Evolutionary conservation across 2,329 filamentous ascomycete species (phyloP).

Genomic region (Penicillium sp.): DNA sequence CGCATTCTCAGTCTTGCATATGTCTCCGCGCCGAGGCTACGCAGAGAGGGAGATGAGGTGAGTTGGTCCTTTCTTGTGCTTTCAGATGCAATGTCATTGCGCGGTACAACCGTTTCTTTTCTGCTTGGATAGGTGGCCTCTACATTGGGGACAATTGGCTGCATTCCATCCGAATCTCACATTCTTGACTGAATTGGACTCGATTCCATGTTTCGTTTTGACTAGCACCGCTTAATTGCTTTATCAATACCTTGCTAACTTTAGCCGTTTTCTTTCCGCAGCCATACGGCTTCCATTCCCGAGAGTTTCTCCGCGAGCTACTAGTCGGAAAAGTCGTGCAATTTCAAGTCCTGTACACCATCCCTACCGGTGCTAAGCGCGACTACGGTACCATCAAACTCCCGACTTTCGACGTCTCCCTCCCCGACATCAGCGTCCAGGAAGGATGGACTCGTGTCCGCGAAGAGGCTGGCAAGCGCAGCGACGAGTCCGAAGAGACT

Average conservation of each 20-base stretch:
- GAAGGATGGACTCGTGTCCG: conserved; percentile 89
- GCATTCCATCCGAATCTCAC: too few relatives aligned
- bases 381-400: conserved; percentile 79
- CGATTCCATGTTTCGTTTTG: too few relatives aligned
- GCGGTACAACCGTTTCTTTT: too few relatives aligned
- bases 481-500: conserved; percentile 74
- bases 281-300: conserved; percentile 84
- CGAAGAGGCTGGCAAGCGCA: conserved; percentile 77
- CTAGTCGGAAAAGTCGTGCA: conserved; percentile 78
- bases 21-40: conserved; percentile 77
- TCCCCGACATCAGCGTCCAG: conserved; percentile 76
- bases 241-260: too few relatives aligned
- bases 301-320: conserved; percentile 78
- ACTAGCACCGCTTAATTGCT: too few relatives aligned
- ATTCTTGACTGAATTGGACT: not conserved
- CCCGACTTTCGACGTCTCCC: conserved; percentile 56
- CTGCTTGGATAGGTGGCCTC: too few relatives aligned
- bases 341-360: conserved; percentile 76
- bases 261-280: too few relatives aligned
- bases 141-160: too few relatives aligned
- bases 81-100: too few relatives aligned
- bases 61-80: too few relatives aligned
- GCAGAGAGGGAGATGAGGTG: conserved; percentile 78
- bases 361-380: conserved; percentile 66
- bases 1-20: conserved; percentile 83